Base-by-base conservation (phyloP, 371 early-diverging fungal genomes). In the Dinochytrium kinnereticum region DNA sequence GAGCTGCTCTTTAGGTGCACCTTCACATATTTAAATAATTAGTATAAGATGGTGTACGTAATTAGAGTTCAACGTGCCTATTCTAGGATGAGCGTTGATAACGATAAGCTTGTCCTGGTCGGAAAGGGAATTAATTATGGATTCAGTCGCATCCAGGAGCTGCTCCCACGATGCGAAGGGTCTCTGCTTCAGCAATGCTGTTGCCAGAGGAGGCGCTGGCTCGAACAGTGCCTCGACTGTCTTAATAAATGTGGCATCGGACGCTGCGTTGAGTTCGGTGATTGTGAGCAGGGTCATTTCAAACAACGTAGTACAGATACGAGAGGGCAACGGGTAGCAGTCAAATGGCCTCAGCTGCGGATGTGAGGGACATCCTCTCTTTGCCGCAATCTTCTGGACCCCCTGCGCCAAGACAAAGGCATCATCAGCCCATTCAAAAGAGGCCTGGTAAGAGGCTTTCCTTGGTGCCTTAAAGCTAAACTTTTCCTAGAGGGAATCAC, bases 151-250 rank as follows among this genome's bases (percentile, higher is more conserved):
- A 76, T 91, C 88, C 70, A 93, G 86, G 2, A 94, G 85, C 68
- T 84, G 72, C 19, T 78, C 74, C 77, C 92, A 94, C 66, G 90
- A 86, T 33, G 79, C 66, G 76, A 83, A 94, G 39, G 93, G 94
- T 10, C 92, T 88, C 24, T 82, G 80, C 59, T 88, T 85, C 69
- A 88, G 86, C 55, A 95, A 85, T 51, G 86, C 87, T 53, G 84
- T 69, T 33, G 93, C 92, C 30, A 96, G 87, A 44, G 94, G 92
- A 10, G 94, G 94, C 0, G 95, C 94, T 19, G 94, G 86, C 84
- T 96, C 95, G 75, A 95, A 96, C 44, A 95, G 87, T 33, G 89
- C 83, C 40, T 92, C 89, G 51, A 95, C 85, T 21, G 88, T 83
- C 21, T 80, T 69, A 19, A 61, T 34, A 61, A 61, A 28, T 2